Evolutionary conservation across 129 eudicot species (phyloP).

Genomic region (Apium graveolens): DNA sequence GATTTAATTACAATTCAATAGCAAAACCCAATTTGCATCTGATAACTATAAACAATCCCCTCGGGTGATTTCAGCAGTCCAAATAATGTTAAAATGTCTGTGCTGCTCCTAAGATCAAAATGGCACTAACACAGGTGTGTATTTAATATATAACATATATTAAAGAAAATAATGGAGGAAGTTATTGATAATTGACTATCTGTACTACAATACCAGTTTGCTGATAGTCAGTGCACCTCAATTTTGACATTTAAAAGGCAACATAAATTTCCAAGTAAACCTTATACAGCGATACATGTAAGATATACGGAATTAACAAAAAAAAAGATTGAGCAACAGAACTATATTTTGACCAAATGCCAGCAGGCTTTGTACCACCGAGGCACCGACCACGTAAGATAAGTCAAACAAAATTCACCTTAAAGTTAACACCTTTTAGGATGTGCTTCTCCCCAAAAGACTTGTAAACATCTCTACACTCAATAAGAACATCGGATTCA

Average conservation of each 20-base stretch:
- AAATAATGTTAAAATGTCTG: background rate
- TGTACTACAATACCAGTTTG: background rate
- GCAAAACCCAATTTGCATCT: background rate
- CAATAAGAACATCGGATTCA: slow-evolving; percentile 62
- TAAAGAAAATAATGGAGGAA: background rate
- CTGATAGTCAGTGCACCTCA: background rate
- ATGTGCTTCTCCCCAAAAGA: slow-evolving; percentile 80
- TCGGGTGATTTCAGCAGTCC: background rate
- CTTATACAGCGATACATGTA: background rate
- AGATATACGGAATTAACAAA: background rate
- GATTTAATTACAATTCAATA: background rate
- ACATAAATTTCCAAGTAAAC: background rate
- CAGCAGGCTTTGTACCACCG: too few species aligned
- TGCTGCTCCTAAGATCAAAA: background rate
- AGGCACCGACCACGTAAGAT: too few species aligned
- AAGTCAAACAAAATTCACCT: slow-evolving; percentile 49
- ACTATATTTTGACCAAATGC: background rate
- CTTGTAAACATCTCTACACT: slow-evolving; percentile 73
- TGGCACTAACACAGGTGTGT: background rate
- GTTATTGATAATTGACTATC: background rate
- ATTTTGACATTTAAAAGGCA: background rate
- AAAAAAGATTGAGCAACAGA: background rate
- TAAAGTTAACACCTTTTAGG: slow-evolving; percentile 66
- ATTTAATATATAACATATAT: background rate
- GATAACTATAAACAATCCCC: background rate